phyloP scores from a whole-genome alignment of 2,329 filamentous ascomycete genomes.

The Whalleya microplaca region DNA sequence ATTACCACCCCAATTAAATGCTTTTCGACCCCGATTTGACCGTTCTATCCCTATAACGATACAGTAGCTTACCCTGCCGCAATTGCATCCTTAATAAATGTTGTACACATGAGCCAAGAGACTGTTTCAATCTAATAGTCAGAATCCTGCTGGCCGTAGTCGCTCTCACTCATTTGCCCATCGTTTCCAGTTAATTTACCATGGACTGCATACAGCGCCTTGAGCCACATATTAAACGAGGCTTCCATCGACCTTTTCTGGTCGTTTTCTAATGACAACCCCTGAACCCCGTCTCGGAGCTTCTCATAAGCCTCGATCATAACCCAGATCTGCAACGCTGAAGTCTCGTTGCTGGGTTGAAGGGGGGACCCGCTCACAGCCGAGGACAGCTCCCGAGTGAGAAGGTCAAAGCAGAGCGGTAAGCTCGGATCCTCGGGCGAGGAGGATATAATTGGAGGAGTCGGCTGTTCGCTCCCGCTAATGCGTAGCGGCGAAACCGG shows the following conservation, averaged over 20 bases:
- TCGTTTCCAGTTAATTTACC: constrained; percentile 40
- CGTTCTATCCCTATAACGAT: background rate
- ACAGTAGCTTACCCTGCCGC: background rate
- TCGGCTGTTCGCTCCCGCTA: constrained; percentile 1
- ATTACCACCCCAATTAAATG: no score
- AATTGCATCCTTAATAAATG: background rate
- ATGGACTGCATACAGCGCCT: constrained; percentile 53
- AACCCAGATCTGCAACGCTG: constrained; percentile 56
- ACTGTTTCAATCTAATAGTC: background rate
- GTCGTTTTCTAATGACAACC: constrained; percentile 33
- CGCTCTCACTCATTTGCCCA: constrained; percentile 37
- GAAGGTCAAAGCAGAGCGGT: constrained; percentile 55
- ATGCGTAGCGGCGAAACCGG: constrained; percentile 36
- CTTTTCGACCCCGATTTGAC: background rate
- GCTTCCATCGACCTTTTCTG: constrained; percentile 40
- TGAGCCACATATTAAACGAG: constrained; percentile 57
- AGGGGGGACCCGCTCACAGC: constrained; percentile 36
- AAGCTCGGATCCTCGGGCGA: constrained; percentile 46
- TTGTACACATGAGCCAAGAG: background rate
- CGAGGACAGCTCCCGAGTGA: constrained; percentile 53
- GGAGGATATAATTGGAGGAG: constrained; percentile 8
- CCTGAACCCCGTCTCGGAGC: constrained; percentile 50
- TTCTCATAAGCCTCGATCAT: constrained; percentile 64
- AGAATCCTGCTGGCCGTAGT: constrained; percentile 36
- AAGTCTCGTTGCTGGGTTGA: constrained; percentile 39